Evolutionary conservation across 257 asterid genomes (phyloP).

Genomic region (Nicotiana tomentosiformis): DNA sequence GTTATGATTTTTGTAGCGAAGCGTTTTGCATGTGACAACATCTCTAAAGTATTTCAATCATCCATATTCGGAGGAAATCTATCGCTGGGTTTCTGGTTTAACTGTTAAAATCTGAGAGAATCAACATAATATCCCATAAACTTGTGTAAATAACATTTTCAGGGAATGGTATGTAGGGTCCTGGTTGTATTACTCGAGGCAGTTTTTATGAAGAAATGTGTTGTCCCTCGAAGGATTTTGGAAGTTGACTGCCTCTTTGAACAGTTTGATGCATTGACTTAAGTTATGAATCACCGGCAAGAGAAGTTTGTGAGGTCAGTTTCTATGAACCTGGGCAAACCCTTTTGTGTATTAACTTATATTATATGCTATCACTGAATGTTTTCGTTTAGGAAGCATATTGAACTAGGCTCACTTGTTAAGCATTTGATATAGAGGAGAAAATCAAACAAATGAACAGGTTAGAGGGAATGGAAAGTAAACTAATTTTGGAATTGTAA

Average conservation of each 20-base stretch:
- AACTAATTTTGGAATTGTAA: background rate
- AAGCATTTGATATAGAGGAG: background rate
- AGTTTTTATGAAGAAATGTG: slow-evolving; percentile 7
- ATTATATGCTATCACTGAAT: background rate
- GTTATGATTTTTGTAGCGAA: background rate
- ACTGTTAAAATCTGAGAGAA: background rate
- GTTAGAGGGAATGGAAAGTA: background rate
- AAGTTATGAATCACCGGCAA: slow-evolving; percentile 50
- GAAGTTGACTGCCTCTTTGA: slow-evolving; percentile 12
- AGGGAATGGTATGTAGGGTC: slow-evolving; percentile 16
- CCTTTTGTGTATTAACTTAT: background rate
- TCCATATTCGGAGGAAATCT: background rate
- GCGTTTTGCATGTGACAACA: background rate
- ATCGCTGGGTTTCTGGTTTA: background rate
- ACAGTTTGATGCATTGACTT: slow-evolving; percentile 27
- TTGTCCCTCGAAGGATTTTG: background rate
- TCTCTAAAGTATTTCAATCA: slow-evolving; percentile 8
- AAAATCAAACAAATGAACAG: background rate
- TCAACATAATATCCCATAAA: background rate
- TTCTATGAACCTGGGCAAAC: background rate
- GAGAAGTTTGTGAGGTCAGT: slow-evolving; percentile 85
- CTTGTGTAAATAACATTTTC: slow-evolving; percentile 8
- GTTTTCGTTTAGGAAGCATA: background rate
- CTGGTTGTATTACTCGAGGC: slow-evolving; percentile 18
- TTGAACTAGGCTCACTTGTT: background rate